Conservation (phyloP, 1,139 yeast genomes). For the Lodderomyces beijingensis region DNA sequence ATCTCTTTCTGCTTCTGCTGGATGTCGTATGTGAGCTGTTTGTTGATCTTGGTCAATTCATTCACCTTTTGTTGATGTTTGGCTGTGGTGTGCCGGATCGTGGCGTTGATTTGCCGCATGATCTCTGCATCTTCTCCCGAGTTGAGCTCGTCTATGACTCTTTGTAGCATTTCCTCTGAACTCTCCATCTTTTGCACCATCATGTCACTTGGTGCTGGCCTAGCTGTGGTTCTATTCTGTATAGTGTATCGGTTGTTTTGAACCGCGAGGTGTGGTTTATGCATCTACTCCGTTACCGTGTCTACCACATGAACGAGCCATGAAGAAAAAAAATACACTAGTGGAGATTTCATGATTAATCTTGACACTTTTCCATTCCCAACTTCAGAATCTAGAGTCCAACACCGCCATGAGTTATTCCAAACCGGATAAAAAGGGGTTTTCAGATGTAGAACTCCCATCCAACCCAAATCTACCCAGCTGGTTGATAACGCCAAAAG, state of each 20-base stretch:
- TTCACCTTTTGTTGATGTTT: not conserved
- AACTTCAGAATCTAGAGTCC: too few relatives aligned
- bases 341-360: too few relatives aligned
- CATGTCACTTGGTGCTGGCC: too few relatives aligned
- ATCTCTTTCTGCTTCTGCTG: constrained; percentile 21
- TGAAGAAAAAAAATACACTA: too few relatives aligned
- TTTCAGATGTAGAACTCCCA: constrained; percentile 39
- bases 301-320: too few relatives aligned
- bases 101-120: constrained; percentile 3
- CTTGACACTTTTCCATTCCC: too few relatives aligned
- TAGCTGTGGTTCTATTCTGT: too few relatives aligned
- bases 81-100: not conserved
- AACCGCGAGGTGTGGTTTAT: too few relatives aligned
- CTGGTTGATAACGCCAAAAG: constrained; percentile 84
- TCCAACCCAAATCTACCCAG: constrained; percentile 56
- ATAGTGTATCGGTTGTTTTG: too few relatives aligned
- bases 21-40: constrained; percentile 18
- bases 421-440: constrained; percentile 24
- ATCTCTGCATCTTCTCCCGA: constrained; percentile 1
- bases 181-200: too few relatives aligned
- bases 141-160: constrained; percentile 2
- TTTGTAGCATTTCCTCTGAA: constrained; percentile 1
- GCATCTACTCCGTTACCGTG: too few relatives aligned
- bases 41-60: constrained; percentile 12
- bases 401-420: constrained; percentile 16